Evolutionary conservation across 2,329 filamentous ascomycete genomes (phyloP), one percentile per base, ranked within the genome.

Genomic region (Beauveria brongniartii): DNA sequence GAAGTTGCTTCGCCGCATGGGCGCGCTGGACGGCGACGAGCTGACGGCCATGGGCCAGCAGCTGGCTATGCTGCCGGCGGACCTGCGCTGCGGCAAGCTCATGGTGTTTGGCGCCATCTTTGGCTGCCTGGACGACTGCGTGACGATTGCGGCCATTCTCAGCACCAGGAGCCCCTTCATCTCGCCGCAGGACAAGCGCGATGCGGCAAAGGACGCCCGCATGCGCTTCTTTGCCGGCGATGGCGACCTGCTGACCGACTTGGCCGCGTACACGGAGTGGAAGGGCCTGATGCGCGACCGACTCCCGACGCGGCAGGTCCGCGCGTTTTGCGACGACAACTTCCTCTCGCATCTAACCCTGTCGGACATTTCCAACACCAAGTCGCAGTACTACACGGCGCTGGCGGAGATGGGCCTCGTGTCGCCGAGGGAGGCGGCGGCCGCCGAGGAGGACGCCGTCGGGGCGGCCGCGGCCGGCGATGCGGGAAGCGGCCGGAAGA

Each of bases 31-130:
- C 67, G 90, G 90, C 50, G 85, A 91, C 61, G 89, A 91, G 68
- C 81, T 99, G 46, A 97, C 94, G 0, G 92, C 92, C 3, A 85
- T 99, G 52, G 94, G 94, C 44, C 87, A 89, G 58, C 94, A 97
- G 75, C 80, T 99, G n/a, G 89, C 92, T 20, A 91, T 95, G 85
- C 92, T 99, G 55, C 94, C 94, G 1, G 91, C 93, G 0, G 94
- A 99, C 70, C 80, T 99, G 53, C 86, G 93, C 30, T 95, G 92
- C 71, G 91, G 90, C 51, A 99, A 99, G 74, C 81, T 99, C 40
- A 91, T 99, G 82, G 90, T 99, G 3, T 96, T 95, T 69, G 94
- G 94, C 6, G 89, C 91, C 18, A 92, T 95, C 62, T 97, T 99
- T 69, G 90, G 90, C 40, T 97, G 93, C 69, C 81, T 97, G 7